These are phyloP conservation scores for Striga asiatica DNA, from an alignment of 257 asterid genomes.

Conservation along the genomic window DNA sequence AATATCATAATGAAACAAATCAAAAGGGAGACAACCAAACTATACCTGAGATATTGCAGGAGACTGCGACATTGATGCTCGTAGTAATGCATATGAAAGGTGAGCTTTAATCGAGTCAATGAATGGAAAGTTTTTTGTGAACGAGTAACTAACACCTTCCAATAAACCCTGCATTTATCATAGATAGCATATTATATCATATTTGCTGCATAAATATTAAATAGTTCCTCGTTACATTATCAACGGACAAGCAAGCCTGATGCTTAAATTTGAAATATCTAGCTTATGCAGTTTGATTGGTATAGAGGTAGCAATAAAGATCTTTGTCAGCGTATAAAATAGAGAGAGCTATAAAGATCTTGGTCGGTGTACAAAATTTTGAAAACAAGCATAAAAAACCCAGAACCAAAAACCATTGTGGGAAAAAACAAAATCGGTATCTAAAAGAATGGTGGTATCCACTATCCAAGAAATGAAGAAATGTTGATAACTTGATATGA, in stretches of 20 bases:
- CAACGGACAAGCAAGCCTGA: conserved; percentile 3
- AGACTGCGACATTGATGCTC: conserved; percentile 78
- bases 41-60: conserved; percentile 75
- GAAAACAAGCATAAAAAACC: background rate
- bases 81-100: conserved; percentile 80
- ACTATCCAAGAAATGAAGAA: background rate
- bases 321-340: background rate
- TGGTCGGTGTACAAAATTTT: background rate
- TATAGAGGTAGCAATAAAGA: background rate
- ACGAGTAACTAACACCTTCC: conserved; percentile 71
- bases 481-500: background rate
- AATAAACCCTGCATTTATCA: conserved; percentile 56
- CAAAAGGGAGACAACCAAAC: conserved; percentile 10
- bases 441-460: background rate
- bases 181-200: conserved; percentile 10
- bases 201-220: conserved; percentile 4
- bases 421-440: background rate
- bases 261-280: conserved; percentile 9
- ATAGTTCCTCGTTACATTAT: conserved; percentile 9
- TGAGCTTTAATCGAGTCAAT: conserved; percentile 87
- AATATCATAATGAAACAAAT: conserved; percentile 13
- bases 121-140: conserved; percentile 70
- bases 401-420: background rate
- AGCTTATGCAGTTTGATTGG: no score
- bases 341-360: background rate